Conservation (phyloP, 441 rosid species). For the Erysimum cheiri region DNA sequence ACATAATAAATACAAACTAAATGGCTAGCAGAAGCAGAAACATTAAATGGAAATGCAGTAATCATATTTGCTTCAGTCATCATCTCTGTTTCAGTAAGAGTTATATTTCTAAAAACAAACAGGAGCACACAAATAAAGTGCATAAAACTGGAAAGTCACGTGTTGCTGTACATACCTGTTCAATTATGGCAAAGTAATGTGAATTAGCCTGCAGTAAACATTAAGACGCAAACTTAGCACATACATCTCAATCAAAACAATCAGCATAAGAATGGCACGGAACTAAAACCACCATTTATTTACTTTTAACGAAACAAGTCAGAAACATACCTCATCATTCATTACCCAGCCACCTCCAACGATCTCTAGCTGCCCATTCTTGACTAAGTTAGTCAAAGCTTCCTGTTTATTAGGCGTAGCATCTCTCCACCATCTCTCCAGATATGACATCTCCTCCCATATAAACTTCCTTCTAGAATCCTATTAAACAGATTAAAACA, state of each 20-base stretch:
- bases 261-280: slow-evolving; percentile 2
- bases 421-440: slow-evolving; percentile 99
- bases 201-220: slow-evolving; percentile 88
- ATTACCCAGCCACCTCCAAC: slow-evolving; percentile 99
- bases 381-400: slow-evolving; percentile 74
- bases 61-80: not conserved
- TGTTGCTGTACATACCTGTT: slow-evolving; percentile 67
- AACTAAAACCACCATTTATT: not conserved
- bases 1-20: slow-evolving; percentile 23
- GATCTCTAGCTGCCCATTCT: slow-evolving; percentile 92
- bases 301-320: not conserved
- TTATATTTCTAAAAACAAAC: slow-evolving; percentile 14
- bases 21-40: slow-evolving; percentile 24
- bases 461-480: slow-evolving; percentile 89
- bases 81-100: slow-evolving; percentile 18
- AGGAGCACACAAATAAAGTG: slow-evolving; percentile 12
- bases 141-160: slow-evolving; percentile 31
- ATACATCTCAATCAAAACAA: slow-evolving; percentile 24
- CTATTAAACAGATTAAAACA: slow-evolving; percentile 51
- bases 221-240: slow-evolving; percentile 35
- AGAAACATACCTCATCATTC: slow-evolving; percentile 90
- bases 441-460: slow-evolving; percentile 99
- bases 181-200: slow-evolving; percentile 92
- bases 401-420: slow-evolving; percentile 66
- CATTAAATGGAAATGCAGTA: slow-evolving; percentile 10